Conservation (phyloP, 2,329 filamentous ascomycete species). For the Beauveria scarabaeidicola region DNA sequence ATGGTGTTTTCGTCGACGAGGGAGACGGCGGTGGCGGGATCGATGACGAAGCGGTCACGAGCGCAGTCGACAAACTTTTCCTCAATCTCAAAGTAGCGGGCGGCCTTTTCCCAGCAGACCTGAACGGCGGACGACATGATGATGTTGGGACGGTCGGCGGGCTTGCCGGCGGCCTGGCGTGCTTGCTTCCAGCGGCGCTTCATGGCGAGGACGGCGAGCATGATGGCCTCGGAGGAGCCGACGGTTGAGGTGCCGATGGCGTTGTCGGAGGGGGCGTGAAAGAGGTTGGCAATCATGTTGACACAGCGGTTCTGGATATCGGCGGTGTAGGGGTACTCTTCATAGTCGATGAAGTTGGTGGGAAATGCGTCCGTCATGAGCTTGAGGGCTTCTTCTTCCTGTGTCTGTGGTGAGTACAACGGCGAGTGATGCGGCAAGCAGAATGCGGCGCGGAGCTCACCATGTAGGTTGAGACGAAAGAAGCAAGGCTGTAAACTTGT, state of each 20-base stretch:
- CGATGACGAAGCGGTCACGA: slow-evolving; percentile 52
- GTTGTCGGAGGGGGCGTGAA: slow-evolving; percentile 65
- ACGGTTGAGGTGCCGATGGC: slow-evolving; percentile 83
- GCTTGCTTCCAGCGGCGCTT: slow-evolving; percentile 91
- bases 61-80: slow-evolving; percentile 70
- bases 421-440: background rate
- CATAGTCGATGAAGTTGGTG: slow-evolving; percentile 93
- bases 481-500: slow-evolving; percentile 56
- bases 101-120: slow-evolving; percentile 93
- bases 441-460: slow-evolving; percentile 32
- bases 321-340: slow-evolving; percentile 72
- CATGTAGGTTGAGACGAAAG: slow-evolving; percentile 96
- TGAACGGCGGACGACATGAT: slow-evolving; percentile 95
- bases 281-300: slow-evolving; percentile 82
- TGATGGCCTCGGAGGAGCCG: slow-evolving; percentile 83
- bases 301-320: slow-evolving; percentile 90
- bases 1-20: slow-evolving; percentile 66
- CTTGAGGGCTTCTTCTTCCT: slow-evolving; percentile 92
- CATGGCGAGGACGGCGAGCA: slow-evolving; percentile 80
- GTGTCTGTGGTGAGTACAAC: background rate
- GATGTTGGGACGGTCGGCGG: slow-evolving; percentile 74
- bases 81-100: slow-evolving; percentile 85
- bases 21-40: slow-evolving; percentile 51
- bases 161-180: slow-evolving; percentile 74
- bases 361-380: slow-evolving; percentile 88